phyloP scores from a whole-genome alignment of 108 stramenopile genomes.

The Cyclotella choctawhatcheeana region DNA sequence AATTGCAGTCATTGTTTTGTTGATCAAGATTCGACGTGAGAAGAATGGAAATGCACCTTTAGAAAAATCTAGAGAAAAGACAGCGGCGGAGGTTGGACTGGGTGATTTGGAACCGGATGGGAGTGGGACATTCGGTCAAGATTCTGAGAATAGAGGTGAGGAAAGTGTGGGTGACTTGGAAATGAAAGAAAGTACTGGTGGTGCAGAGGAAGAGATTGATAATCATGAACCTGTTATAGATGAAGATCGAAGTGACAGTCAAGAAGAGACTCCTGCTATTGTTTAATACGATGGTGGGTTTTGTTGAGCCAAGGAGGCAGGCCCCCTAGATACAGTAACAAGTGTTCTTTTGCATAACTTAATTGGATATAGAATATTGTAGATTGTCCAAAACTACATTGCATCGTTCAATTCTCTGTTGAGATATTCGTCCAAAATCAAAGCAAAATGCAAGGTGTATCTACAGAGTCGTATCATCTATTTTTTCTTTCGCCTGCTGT shows the following conservation, averaged over 20 bases:
- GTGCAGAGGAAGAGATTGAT: not conserved
- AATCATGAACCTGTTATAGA: not conserved
- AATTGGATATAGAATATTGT: too few relatives aligned
- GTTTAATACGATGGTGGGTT: too few relatives aligned
- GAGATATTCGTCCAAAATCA: too few relatives aligned
- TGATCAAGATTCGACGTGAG: constrained; percentile 6
- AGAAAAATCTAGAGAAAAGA: constrained; percentile 15
- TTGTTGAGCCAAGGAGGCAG: too few relatives aligned
- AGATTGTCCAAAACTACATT: too few relatives aligned
- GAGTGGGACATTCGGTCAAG: constrained; percentile 16
- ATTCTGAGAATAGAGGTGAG: not conserved
- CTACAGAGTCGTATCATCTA: too few relatives aligned
- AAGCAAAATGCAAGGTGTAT: too few relatives aligned
- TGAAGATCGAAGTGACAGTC: not conserved
- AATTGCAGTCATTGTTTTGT: not conserved
- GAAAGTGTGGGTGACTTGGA: constrained; percentile 1
- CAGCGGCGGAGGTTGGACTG: constrained; percentile 4
- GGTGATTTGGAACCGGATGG: constrained; percentile 25
- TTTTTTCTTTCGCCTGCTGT: too few relatives aligned
- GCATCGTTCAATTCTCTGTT: too few relatives aligned
- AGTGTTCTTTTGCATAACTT: too few relatives aligned
- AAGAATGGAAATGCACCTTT: not conserved
- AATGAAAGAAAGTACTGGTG: not conserved
- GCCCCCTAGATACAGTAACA: too few relatives aligned
- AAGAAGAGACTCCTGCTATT: too few relatives aligned